Conservation (phyloP, 2,329 filamentous ascomycete species). For the Stachybotrys chlorohalonatus region DNA sequence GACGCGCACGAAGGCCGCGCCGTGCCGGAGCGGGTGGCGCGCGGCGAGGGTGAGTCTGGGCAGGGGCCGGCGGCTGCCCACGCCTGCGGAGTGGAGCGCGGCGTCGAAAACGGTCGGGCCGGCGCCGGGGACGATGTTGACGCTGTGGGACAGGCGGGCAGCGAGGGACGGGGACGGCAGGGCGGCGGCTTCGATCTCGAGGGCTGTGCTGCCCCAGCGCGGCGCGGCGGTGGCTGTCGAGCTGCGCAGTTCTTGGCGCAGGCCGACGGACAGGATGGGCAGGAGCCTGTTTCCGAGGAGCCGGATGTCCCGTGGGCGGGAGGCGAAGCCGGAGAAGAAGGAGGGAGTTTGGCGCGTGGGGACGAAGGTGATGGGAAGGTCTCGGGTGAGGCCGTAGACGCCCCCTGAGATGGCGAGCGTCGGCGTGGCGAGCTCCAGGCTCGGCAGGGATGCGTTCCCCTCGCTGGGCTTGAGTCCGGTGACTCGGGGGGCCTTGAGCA, state of each 20-base stretch:
- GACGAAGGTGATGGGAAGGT: conserved; percentile 13
- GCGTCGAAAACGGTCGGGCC: conserved; percentile 27
- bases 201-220: conserved; percentile 13
- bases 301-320: conserved; percentile 18
- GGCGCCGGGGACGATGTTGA: conserved; percentile 16
- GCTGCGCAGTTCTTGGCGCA: conserved; percentile 29
- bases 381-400: conserved; percentile 25
- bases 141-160: conserved; percentile 23
- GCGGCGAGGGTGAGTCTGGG: conserved; percentile 22
- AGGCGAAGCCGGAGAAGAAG: neutral
- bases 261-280: conserved; percentile 24
- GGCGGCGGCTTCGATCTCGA: conserved; percentile 19
- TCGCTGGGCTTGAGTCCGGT: conserved; percentile 3
- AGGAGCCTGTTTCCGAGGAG: conserved; percentile 27
- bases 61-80: conserved; percentile 6
- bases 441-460: conserved; percentile 4
- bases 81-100: conserved; percentile 16
- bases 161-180: conserved; percentile 28
- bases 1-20: conserved; percentile 26
- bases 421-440: conserved; percentile 16
- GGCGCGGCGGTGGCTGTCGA: neutral
- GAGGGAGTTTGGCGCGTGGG: conserved; percentile 8
- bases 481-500: conserved; percentile 1
- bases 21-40: conserved; percentile 21
- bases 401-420: conserved; percentile 29